Percentiles rank a stretch among this genome's conserved stretches.
phyloP scores from a whole-genome alignment of 2,329 filamentous ascomycete genomes.

The Paecilomyces variotii region DNA sequence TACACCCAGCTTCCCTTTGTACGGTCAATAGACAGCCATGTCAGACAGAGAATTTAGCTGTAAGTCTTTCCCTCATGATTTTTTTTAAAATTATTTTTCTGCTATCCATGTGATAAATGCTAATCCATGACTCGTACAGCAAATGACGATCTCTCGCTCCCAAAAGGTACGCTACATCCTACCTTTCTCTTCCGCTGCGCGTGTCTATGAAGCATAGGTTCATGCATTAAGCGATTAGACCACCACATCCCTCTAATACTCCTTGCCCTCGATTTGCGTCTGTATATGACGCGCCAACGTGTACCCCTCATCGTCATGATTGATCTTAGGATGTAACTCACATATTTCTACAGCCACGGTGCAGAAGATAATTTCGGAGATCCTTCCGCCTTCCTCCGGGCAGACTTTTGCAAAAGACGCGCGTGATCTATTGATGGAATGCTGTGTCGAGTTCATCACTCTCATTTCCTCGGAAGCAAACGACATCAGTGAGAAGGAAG shows the following conservation, averaged over 20 bases:
- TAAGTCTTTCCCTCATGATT: constrained; percentile 20
- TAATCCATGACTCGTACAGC: constrained; percentile 24
- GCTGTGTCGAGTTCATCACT: constrained; percentile 98
- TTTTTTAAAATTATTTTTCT: neutral
- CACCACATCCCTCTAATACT: neutral
- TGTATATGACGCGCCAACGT: neutral
- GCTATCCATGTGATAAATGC: constrained; percentile 1
- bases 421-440: constrained; percentile 91
- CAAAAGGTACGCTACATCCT: constrained; percentile 40
- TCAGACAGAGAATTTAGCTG: constrained; percentile 49
- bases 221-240: neutral
- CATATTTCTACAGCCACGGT: constrained; percentile 49
- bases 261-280: neutral
- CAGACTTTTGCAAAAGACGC: constrained; percentile 92
- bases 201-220: neutral
- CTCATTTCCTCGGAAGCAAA: constrained; percentile 98
- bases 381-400: constrained; percentile 67
- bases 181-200: neutral
- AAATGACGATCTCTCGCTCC: constrained; percentile 53
- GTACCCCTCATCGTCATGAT: neutral
- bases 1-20: neutral
- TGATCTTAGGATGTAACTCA: neutral
- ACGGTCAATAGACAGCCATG: constrained; percentile 28
- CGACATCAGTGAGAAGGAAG: constrained; percentile 96
- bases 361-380: constrained; percentile 85